Base-by-base conservation (phyloP, 73 alveolate species). In the Uronychia binucleata region DNA sequence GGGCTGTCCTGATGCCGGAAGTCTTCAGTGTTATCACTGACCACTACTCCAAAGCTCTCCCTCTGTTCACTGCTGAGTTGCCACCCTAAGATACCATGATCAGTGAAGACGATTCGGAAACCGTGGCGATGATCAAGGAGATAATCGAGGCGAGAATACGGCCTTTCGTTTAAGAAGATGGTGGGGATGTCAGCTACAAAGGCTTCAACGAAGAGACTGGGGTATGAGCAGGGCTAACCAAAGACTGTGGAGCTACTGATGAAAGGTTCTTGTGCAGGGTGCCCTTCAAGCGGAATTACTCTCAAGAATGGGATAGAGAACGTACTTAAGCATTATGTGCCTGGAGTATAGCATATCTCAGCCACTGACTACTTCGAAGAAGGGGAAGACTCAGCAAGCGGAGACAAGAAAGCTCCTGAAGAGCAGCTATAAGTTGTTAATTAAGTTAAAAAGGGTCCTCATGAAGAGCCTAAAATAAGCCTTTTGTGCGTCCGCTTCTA, bases 261-360 rank as follows among this genome's bases (percentile, higher is more conserved):
- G 99, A 94, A 93, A 78, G 99, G 99, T 0, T 88, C 97, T 14
- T 96, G 99, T 58, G 96, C 98, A 30, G 98, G 98, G 26, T 96
- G 99, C 79, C 99, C 99, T 25, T 82, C 95, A 34, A 89, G 97
- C 78, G 88, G 90, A 25, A 93, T 88, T 5, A 96, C 99, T 28
- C 88, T 96, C 29, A 94, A 87, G 88, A 79, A 82, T 74, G 99
- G 98, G 26, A 96, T 96, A 28, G 99, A 96, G 92, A 94, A 88
- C 85, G 92, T 96, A 97, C 82, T 96, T 30, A 92, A 85, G 86
- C 96, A 87, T 87, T 96, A 96, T 85, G 97, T 96, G 8, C 93
- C 94, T 14, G 94, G 87, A 67, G 99, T 96, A 30, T 94, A 92
- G 79, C 78, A 85, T 29, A 96, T 96, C 26, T 88, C 76, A 81